These are phyloP conservation scores for Russula earlei DNA, from an alignment of 768 basidiomycete species.

Conservation along the genomic window DNA sequence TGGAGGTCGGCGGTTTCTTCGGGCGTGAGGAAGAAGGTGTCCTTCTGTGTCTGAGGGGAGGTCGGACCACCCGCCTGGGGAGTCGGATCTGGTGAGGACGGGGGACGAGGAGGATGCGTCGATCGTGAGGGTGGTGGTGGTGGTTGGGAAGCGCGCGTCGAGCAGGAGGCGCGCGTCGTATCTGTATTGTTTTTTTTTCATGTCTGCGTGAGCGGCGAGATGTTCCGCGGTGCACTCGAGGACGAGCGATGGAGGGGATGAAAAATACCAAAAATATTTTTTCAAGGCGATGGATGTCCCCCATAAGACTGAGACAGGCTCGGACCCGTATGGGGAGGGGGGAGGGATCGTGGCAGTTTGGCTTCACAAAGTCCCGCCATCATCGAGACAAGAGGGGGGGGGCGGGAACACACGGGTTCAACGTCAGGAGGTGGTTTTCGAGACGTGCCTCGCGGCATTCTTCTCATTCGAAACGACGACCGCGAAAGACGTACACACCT, in stretches of 20 bases:
- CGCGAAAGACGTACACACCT: constrained; percentile 49
- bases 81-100: constrained; percentile 27
- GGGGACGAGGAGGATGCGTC: neutral
- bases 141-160: constrained; percentile 34
- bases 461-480: neutral
- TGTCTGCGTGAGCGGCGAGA: neutral
- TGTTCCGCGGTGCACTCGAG: neutral
- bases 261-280: too few relatives aligned
- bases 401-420: too few relatives aligned
- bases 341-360: too few relatives aligned
- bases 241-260: neutral
- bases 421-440: too few relatives aligned
- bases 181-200: constrained; percentile 44
- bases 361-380: too few relatives aligned
- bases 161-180: constrained; percentile 75
- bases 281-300: too few relatives aligned
- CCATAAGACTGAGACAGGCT: too few relatives aligned
- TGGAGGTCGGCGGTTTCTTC: constrained; percentile 58
- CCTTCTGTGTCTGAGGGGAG: constrained; percentile 77
- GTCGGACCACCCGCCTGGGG: constrained; percentile 70
- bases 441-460: too few relatives aligned
- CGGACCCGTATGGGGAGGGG: too few relatives aligned
- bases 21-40: constrained; percentile 69
- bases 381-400: too few relatives aligned
- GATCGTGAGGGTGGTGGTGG: neutral